Percentiles rank a stretch among this genome's conserved stretches.
Evolutionary conservation across 192 early-diverging fungal genomes (phyloP).

Genomic region (Dissophora globulifera): DNA sequence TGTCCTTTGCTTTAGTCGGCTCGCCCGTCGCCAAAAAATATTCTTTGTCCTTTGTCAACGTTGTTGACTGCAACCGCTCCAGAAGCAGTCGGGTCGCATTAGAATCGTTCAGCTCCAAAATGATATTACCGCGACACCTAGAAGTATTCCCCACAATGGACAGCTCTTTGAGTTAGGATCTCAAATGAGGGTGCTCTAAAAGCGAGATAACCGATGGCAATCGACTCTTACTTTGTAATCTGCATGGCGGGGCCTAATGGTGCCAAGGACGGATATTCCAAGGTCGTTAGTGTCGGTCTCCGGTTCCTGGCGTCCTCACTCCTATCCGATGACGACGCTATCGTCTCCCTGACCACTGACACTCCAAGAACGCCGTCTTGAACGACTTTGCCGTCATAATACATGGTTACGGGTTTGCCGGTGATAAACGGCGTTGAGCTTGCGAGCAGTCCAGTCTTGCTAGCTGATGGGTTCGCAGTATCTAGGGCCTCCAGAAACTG

Average conservation of each 20-base stretch:
- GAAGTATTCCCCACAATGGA: neutral
- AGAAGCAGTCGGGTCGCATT: conserved; percentile 62
- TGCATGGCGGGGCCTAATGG: conserved; percentile 57
- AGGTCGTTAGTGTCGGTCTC: no score
- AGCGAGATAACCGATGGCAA: neutral
- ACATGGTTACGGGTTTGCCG: conserved; percentile 61
- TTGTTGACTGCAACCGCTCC: conserved; percentile 49
- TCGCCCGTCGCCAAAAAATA: conserved; percentile 62
- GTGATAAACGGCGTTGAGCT: conserved; percentile 68
- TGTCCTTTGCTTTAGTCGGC: neutral
- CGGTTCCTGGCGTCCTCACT: neutral
- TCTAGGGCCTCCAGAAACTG: conserved; percentile 62
- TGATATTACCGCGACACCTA: conserved; percentile 65
- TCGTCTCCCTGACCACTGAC: conserved; percentile 21
- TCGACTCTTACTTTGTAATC: conserved; percentile 55
- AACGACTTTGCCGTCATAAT: conserved; percentile 53
- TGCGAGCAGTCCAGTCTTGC: conserved; percentile 60
- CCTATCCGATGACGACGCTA: neutral
- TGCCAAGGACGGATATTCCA: conserved; percentile 56
- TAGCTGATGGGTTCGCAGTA: conserved; percentile 48
- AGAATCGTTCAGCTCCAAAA: conserved; percentile 62
- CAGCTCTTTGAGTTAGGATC: no score
- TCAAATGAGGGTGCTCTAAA: no score
- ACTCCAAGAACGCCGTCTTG: conserved; percentile 63
- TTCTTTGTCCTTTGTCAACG: conserved; percentile 61